Base-by-base conservation (phyloP, 2,329 filamentous ascomycete species). In the Fusarium pininemorale region DNA sequence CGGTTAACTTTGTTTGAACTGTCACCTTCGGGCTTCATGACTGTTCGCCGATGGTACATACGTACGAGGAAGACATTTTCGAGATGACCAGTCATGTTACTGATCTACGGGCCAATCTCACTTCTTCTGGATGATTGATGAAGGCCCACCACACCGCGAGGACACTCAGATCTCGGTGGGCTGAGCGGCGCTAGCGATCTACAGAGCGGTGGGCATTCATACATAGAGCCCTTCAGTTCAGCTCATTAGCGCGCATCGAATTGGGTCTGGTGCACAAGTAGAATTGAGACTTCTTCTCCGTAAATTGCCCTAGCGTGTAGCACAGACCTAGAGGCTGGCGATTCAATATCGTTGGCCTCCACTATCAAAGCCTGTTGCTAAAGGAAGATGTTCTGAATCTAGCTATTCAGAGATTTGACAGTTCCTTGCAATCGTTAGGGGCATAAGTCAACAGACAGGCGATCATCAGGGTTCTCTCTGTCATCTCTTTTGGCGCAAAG, bases 31-130 rank as follows among this genome's bases (percentile, higher is more conserved):
- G 55, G 24, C 68, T 56, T 51, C 51, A 59, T 39, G 42, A 54
- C 50, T 62, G 60, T 69, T 48, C 60, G 61, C 63, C 51, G 61
- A 62, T 42, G 51, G 47, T 50, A 60, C 55, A 37, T 60, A 60
- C 55, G 39, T 60, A 54, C 50, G 42, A 73, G n/a, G 41, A 54
- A 63, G 54, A 51, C 59, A 26, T 68, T 53, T 53, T 55, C 59
- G 61, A 76, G 68, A 64, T 77, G 76, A 78, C 64, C 60, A 70
- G 75, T 78, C 76, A 78, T 67, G 69, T 74, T 50, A 57, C 65
- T 78, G 77, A 78, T 78, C 77, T 77, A 64, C 75, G 60, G 72
- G 47, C 75, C 75, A 78, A 78, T 78, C 72, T 78, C 74, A 77
- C 70, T 72, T 73, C 70, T 69, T 76, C 70, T 70, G 65, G 38